Conservation (phyloP, 495 filamentous ascomycete species). For the Astrocystis sublimbata region DNA sequence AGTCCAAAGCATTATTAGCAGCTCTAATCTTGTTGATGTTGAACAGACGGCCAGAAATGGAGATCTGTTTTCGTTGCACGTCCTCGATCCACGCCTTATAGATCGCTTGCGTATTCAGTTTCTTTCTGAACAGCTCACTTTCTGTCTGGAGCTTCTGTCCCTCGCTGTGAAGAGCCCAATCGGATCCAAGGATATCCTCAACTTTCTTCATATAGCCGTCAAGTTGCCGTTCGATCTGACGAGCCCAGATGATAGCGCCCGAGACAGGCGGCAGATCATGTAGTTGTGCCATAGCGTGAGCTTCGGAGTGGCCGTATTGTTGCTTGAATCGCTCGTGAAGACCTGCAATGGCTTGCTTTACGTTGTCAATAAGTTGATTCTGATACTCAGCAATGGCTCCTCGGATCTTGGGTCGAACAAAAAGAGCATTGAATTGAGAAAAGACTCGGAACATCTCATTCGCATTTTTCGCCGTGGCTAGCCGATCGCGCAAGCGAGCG, state of each 20-base stretch:
- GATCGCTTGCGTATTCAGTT: slow-evolving; percentile 87
- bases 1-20: slow-evolving; percentile 79
- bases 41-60: slow-evolving; percentile 89
- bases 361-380: slow-evolving; percentile 92
- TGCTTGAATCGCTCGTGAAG: slow-evolving; percentile 97
- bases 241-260: slow-evolving; percentile 94
- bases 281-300: slow-evolving; percentile 95
- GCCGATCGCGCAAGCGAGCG: slow-evolving; percentile 83
- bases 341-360: slow-evolving; percentile 89
- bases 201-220: slow-evolving; percentile 97
- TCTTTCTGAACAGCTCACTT: slow-evolving; percentile 88
- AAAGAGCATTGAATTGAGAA: slow-evolving; percentile 98
- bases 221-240: slow-evolving; percentile 93
- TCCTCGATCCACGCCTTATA: slow-evolving; percentile 95
- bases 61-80: slow-evolving; percentile 79
- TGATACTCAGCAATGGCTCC: slow-evolving; percentile 98
- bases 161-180: slow-evolving; percentile 92
- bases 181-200: slow-evolving; percentile 87
- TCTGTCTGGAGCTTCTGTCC: slow-evolving; percentile 90
- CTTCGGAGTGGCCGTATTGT: slow-evolving; percentile 96
- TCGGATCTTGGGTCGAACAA: slow-evolving; percentile 95
- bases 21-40: slow-evolving; percentile 83
- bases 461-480: slow-evolving; percentile 92
- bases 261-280: slow-evolving; percentile 94
- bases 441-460: slow-evolving; percentile 99